Percentiles rank a stretch among this genome's conserved stretches.
Conservation (phyloP, 2,329 filamentous ascomycete genomes). For the Aureobasidium leucospermi region DNA sequence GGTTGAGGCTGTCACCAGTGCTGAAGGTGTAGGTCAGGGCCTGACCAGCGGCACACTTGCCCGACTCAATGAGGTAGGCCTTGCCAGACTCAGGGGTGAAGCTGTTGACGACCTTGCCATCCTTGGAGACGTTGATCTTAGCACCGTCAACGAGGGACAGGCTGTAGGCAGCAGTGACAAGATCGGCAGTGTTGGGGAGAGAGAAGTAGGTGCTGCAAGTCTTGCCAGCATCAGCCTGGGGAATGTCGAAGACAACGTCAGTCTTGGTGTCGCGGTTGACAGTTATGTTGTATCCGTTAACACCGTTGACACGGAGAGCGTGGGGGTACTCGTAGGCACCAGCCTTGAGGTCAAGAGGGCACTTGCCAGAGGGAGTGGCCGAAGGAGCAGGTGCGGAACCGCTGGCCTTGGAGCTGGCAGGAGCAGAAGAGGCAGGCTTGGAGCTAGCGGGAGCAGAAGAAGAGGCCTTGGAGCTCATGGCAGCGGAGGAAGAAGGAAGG, state of each 20-base stretch:
- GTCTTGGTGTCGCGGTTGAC: conserved; percentile 6
- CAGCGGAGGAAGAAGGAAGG: not conserved
- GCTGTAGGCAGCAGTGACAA: not conserved
- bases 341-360: conserved; percentile 8
- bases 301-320: conserved; percentile 12
- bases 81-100: not conserved
- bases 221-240: conserved; percentile 9
- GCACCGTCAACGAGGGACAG: not conserved
- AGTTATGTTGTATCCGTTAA: conserved; percentile 9
- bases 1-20: not conserved
- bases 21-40: conserved; percentile 1
- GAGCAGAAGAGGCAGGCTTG: not conserved
- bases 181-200: not conserved
- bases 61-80: not conserved
- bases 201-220: conserved; percentile 11
- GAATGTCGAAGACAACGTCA: conserved; percentile 10
- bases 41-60: conserved; percentile 3
- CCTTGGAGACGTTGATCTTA: conserved; percentile 4
- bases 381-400: not conserved
- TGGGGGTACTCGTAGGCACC: conserved; percentile 12
- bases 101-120: not conserved
- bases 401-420: not conserved
- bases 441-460: not conserved
- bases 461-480: not conserved
- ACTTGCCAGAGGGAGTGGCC: conserved; percentile 4